phyloP scores from a whole-genome alignment of 2,329 filamentous ascomycete species.

The Talaromyces sp. region DNA sequence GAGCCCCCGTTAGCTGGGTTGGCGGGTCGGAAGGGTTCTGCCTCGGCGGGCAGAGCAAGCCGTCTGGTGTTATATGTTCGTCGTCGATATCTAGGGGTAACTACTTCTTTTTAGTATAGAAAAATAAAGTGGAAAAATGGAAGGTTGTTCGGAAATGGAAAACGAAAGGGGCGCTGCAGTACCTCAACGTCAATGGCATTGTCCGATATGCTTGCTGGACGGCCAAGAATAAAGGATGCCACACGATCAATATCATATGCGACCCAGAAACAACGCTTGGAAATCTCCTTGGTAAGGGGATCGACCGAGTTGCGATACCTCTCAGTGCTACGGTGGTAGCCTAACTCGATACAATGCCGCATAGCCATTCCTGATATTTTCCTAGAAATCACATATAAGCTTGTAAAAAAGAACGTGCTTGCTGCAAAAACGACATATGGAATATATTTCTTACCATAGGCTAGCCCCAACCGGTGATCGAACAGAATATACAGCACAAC shows the following conservation, averaged over 20 bases:
- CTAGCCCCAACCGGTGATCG: slow-evolving; percentile 21
- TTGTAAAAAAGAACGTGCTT: neutral
- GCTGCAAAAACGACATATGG: too few species aligned
- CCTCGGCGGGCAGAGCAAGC: slow-evolving; percentile 5
- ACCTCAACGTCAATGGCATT: slow-evolving; percentile 24
- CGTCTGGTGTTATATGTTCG: slow-evolving; percentile 10
- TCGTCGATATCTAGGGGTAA: slow-evolving; percentile 13
- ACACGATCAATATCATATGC: slow-evolving; percentile 31
- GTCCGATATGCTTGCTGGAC: slow-evolving; percentile 23
- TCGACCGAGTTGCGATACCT: slow-evolving; percentile 14
- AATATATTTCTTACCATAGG: slow-evolving; percentile 17
- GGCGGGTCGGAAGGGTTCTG: slow-evolving; percentile 12
- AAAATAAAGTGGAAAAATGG: too few species aligned
- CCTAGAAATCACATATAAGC: slow-evolving; percentile 11
- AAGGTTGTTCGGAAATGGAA: too few species aligned
- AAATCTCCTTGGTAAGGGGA: slow-evolving; percentile 22
- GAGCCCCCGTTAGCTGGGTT: slow-evolving; percentile 21
- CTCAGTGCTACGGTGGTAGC: slow-evolving; percentile 28
- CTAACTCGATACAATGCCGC: slow-evolving; percentile 31
- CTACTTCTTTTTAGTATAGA: neutral
- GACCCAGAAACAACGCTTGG: slow-evolving; percentile 29
- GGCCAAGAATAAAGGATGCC: slow-evolving; percentile 27
- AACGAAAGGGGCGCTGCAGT: neutral
- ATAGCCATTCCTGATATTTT: slow-evolving; percentile 32
- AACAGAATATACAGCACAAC: slow-evolving; percentile 24